phyloP scores from a whole-genome alignment of 1,284 basidiomycete genomes.

The Leccinum griseonigrum region DNA sequence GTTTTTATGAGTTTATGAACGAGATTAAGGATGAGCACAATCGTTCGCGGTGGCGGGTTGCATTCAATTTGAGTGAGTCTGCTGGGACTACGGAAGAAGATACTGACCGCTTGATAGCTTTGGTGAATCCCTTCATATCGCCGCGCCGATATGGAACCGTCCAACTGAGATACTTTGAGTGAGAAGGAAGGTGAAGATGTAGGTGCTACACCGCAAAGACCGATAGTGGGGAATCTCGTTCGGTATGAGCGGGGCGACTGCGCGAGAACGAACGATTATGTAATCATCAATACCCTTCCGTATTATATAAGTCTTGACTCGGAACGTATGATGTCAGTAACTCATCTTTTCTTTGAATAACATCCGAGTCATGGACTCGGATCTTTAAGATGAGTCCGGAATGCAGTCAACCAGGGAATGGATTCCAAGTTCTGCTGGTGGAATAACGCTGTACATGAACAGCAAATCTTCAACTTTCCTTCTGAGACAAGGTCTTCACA shows the following conservation, averaged over 20 bases:
- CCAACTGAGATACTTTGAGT: neutral
- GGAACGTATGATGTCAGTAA: neutral
- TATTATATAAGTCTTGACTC: no score
- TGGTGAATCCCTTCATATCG: slow-evolving; percentile 78
- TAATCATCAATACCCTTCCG: slow-evolving; percentile 11
- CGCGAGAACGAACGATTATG: slow-evolving; percentile 14
- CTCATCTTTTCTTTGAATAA: neutral
- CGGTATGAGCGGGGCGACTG: neutral
- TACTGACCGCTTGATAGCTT: slow-evolving; percentile 72
- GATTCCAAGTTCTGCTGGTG: neutral
- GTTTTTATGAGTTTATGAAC: slow-evolving; percentile 16
- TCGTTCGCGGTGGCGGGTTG: slow-evolving; percentile 6
- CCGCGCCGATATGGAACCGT: neutral
- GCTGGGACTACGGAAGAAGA: neutral
- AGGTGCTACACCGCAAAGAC: neutral
- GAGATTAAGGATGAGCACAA: neutral
- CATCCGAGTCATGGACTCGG: neutral
- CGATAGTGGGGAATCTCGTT: neutral
- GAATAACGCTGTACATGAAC: neutral
- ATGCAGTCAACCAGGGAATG: neutral
- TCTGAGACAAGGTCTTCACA: neutral
- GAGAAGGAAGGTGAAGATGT: slow-evolving; percentile 3
- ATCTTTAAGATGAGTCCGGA: neutral
- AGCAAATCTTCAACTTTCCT: neutral
- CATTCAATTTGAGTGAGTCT: slow-evolving; percentile 1